Conservation (phyloP, 1,284 basidiomycete genomes). For the Pseudozyma pruni region DNA sequence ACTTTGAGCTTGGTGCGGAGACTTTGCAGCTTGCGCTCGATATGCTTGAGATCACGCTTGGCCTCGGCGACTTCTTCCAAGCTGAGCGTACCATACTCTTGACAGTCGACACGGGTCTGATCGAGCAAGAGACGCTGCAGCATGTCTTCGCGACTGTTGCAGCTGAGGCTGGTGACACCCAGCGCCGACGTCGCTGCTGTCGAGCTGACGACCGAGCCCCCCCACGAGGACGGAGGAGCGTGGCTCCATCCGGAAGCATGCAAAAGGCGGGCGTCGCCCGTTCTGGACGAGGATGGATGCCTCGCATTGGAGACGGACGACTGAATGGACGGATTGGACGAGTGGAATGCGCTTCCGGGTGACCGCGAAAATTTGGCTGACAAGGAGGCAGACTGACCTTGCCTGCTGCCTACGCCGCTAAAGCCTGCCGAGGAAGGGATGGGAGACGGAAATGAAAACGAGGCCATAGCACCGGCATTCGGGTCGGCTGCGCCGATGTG, state of each 20-base stretch:
- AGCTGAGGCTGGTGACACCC: conserved; percentile 24
- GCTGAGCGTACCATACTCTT: conserved; percentile 43
- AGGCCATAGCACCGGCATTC: conserved; percentile 16
- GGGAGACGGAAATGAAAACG: conserved; percentile 29
- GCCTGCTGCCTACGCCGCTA: background rate
- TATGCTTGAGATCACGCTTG: conserved; percentile 50
- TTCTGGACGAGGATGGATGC: conserved; percentile 5
- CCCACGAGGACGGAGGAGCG: conserved; percentile 42
- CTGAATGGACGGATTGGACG: conserved; percentile 32
- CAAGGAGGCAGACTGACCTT: conserved; percentile 1
- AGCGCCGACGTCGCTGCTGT: conserved; percentile 11
- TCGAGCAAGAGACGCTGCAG: conserved; percentile 45
- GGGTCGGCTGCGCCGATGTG: conserved; percentile 3
- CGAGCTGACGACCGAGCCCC: conserved; percentile 36
- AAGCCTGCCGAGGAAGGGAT: conserved; percentile 10
- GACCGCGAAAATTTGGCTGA: conserved; percentile 16
- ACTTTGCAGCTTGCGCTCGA: conserved; percentile 41
- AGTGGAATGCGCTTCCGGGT: conserved; percentile 25
- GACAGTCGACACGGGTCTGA: conserved; percentile 50
- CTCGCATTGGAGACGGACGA: conserved; percentile 26
- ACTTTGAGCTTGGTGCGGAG: conserved; percentile 56
- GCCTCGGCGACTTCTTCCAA: conserved; percentile 52
- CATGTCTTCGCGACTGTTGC: conserved; percentile 40
- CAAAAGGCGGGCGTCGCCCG: conserved; percentile 23
- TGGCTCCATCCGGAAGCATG: conserved; percentile 34